phyloP scores from a whole-genome alignment of 2,329 filamentous ascomycete species.

The Ophiostoma australiae region DNA sequence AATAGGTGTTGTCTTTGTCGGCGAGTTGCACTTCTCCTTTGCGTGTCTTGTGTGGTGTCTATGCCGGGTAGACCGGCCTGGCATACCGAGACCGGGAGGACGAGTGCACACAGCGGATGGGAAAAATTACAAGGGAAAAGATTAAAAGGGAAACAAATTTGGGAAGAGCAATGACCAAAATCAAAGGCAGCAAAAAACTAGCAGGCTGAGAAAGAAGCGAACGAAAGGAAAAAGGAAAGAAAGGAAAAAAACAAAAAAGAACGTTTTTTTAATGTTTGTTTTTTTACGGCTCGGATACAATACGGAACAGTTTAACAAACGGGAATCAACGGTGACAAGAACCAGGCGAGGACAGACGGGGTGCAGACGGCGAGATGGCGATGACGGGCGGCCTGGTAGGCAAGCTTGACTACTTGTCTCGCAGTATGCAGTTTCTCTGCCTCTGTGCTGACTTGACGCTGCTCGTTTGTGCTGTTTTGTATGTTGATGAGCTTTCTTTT shows the following conservation, averaged over 20 bases:
- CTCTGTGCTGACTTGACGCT: neutral
- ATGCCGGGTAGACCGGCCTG: neutral
- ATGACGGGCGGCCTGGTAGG: neutral
- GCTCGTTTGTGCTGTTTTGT: neutral
- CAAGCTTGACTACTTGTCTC: neutral
- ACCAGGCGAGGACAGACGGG: neutral
- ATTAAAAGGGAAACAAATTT: constrained; percentile 20
- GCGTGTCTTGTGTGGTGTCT: constrained; percentile 3
- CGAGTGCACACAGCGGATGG: neutral
- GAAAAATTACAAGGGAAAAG: constrained; percentile 16
- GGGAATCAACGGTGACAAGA: neutral
- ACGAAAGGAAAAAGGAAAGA: constrained; percentile 20
- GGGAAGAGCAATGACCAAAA: constrained; percentile 17
- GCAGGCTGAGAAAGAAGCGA: constrained; percentile 16
- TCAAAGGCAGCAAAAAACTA: constrained; percentile 19
- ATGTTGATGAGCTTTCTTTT: neutral
- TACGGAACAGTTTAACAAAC: constrained; percentile 21
- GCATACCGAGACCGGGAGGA: neutral
- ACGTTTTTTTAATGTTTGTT: constrained; percentile 9
- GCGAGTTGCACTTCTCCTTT: constrained; percentile 5
- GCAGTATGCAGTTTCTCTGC: neutral
- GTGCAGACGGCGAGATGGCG: neutral
- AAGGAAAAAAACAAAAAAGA: constrained; percentile 17
- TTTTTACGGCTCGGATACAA: constrained; percentile 20
- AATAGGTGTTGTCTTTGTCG: constrained; percentile 5